phyloP scores from a whole-genome alignment of 2,329 filamentous ascomycete species.

The Raffaelea arxii region DNA sequence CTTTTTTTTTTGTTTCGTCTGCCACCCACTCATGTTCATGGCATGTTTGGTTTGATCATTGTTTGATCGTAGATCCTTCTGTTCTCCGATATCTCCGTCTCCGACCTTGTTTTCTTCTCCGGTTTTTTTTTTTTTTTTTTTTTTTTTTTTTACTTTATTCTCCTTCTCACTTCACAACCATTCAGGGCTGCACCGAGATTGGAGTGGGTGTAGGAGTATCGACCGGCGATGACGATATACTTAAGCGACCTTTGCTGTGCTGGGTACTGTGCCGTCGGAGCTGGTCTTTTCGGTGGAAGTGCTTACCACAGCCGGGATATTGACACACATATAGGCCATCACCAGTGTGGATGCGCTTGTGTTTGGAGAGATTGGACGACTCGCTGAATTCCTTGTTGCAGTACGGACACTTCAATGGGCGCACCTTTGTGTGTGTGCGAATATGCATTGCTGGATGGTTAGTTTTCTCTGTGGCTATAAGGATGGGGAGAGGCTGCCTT shows the following conservation, averaged over 20 bases:
- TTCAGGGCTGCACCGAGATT: not conserved
- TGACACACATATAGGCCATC: slow-evolving; percentile 41
- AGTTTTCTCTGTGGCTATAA: not conserved
- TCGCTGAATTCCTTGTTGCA: slow-evolving; percentile 53
- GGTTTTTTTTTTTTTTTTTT: not conserved
- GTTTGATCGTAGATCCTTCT: not conserved
- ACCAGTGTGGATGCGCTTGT: slow-evolving; percentile 50
- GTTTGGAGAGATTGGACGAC: slow-evolving; percentile 58
- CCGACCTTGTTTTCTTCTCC: too few relatives aligned
- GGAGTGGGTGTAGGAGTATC: not conserved
- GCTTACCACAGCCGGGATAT: slow-evolving; percentile 38
- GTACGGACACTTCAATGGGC: slow-evolving; percentile 48
- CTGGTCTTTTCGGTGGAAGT: slow-evolving; percentile 52
- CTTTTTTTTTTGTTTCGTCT: not conserved
- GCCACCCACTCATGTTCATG: too few relatives aligned
- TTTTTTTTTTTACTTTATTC: not conserved
- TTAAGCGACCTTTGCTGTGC: slow-evolving; percentile 16
- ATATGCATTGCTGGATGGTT: slow-evolving; percentile 49
- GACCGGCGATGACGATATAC: not conserved
- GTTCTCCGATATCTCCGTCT: not conserved
- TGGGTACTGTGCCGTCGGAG: slow-evolving; percentile 43
- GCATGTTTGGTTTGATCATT: too few relatives aligned
- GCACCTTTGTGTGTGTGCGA: slow-evolving; percentile 55
- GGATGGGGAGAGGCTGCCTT: not conserved
- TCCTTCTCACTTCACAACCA: not conserved